A percentile compares a stretch with the other conserved stretches of the same genome.
phyloP scores from a whole-genome alignment of 2,329 filamentous ascomycete genomes.

The Trichophyton simii region DNA sequence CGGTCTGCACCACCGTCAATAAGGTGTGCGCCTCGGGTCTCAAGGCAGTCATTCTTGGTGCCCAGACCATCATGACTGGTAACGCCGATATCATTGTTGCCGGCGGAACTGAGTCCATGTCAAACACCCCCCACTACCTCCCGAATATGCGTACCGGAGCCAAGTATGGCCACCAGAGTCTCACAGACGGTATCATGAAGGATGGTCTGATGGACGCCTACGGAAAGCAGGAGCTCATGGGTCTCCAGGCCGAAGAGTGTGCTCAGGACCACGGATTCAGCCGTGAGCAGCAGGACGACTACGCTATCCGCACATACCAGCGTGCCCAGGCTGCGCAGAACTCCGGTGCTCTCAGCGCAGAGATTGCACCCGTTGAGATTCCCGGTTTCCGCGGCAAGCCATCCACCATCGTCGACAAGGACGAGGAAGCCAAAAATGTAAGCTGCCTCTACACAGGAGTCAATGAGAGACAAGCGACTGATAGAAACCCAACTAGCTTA shows the following conservation, averaged over 20 bases:
- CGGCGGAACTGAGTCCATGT: constrained; percentile 96
- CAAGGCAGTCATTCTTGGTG: constrained; percentile 87
- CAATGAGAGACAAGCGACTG: constrained; percentile 1
- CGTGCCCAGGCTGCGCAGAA: constrained; percentile 79
- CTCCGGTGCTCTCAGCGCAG: constrained; percentile 64
- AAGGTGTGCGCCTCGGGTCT: constrained; percentile 95
- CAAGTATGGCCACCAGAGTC: constrained; percentile 83
- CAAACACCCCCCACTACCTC: constrained; percentile 92
- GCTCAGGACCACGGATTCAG: constrained; percentile 67
- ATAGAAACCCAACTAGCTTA: constrained; percentile 38
- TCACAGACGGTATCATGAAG: constrained; percentile 85
- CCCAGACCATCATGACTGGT: constrained; percentile 94
- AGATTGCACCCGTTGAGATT: constrained; percentile 85
- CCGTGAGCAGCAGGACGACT: constrained; percentile 82
- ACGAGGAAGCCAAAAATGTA: constrained; percentile 91
- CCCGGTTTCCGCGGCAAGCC: constrained; percentile 85
- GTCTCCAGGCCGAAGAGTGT: constrained; percentile 83
- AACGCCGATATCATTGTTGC: constrained; percentile 88
- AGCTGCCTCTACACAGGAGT: constrained; percentile 17
- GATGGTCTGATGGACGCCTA: constrained; percentile 92
- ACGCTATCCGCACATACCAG: constrained; percentile 90
- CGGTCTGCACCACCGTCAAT: constrained; percentile 87
- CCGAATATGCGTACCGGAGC: constrained; percentile 71
- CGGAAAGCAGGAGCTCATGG: constrained; percentile 90
- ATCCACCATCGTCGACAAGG: constrained; percentile 61